Base-by-base conservation (phyloP, 2,329 filamentous ascomycete genomes). In the Pestalotiopsis sp. region DNA sequence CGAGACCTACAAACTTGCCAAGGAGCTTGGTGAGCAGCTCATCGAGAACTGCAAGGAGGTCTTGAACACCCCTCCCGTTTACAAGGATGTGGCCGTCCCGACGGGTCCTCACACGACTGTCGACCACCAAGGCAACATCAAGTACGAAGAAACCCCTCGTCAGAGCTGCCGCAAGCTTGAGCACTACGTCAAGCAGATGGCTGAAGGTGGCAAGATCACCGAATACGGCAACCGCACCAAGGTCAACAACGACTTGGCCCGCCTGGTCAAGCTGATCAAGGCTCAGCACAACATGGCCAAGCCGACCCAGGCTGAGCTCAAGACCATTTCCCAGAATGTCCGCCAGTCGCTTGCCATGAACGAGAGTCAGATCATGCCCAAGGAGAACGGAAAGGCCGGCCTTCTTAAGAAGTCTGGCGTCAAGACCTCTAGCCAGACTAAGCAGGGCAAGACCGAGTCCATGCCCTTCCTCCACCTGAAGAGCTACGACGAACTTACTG, bases 1-100 rank as follows among this genome's bases (percentile, higher is more conserved):
- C 68, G 96, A 99, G 83, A 99, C 96, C 1, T 99, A 99, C 82
- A 89, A 96, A 82, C 90, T 99, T n/a, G 96, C 96, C 57, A 97
- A 99, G 84, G 91, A 96, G 81, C 91, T 99, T 26, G 95, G 94
- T 44, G 87, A 93, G 77, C 93, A 97, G 82, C 91, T 99, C 66
- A 97, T 99, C 73, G 93, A 98, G 79, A 99, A 99, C 84, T 98
- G 96, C 85, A 94, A 92, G 78, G 96, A 99, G 35, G 94, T 97
- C 20, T 84, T 99, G 66, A 86, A 92, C 66, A 87, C 91, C 60
- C 84, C 94, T 17, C 96, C 96, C 3, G 93, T 94, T 39, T 99
- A 96, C 87, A 99, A 98, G 84, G 96, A 99, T 79, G 96, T 99
- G 64, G 90, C 92, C 24, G 81, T 98, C 56, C 96, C 96, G 35